A percentile compares a stretch with the other conserved stretches of the same genome.
phyloP scores from a whole-genome alignment of 1,284 basidiomycete genomes.

The Microbotryomycetes sp. region DNA sequence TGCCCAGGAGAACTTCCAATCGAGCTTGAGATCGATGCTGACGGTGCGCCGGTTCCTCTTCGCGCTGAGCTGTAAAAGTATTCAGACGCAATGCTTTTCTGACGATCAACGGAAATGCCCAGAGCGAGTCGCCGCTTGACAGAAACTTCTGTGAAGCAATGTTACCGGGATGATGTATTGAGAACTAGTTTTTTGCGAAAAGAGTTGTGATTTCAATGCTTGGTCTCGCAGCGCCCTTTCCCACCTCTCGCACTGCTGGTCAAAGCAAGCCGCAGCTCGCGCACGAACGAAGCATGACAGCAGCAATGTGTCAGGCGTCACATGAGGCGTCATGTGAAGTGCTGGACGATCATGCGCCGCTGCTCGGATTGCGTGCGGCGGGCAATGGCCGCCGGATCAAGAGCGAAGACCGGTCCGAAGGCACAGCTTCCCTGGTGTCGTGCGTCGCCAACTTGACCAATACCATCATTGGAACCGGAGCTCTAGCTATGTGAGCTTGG shows the following conservation, averaged over 20 bases:
- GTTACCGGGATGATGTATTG: too few relatives aligned
- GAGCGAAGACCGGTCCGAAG: too few relatives aligned
- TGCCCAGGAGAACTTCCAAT: constrained; percentile 51
- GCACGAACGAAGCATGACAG: background rate
- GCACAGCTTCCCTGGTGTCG: constrained; percentile 10
- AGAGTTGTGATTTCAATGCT: too few relatives aligned
- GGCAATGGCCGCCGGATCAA: background rate
- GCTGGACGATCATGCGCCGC: constrained; percentile 3
- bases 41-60: constrained; percentile 80
- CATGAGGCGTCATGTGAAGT: too few relatives aligned
- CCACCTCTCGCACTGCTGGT: background rate
- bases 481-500: constrained; percentile 18
- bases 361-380: background rate
- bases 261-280: constrained; percentile 1
- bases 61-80: constrained; percentile 73
- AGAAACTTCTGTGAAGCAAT: too few relatives aligned
- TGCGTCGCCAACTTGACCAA: constrained; percentile 25
- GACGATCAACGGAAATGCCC: too few relatives aligned
- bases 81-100: background rate
- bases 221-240: too few relatives aligned
- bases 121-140: too few relatives aligned
- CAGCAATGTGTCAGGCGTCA: background rate
- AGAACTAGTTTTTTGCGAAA: too few relatives aligned
- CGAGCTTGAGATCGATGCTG: constrained; percentile 53
- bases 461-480: constrained; percentile 6